Conservation (phyloP, 176 grass and related monocot species). For the Dendrocalamus sinicus region DNA sequence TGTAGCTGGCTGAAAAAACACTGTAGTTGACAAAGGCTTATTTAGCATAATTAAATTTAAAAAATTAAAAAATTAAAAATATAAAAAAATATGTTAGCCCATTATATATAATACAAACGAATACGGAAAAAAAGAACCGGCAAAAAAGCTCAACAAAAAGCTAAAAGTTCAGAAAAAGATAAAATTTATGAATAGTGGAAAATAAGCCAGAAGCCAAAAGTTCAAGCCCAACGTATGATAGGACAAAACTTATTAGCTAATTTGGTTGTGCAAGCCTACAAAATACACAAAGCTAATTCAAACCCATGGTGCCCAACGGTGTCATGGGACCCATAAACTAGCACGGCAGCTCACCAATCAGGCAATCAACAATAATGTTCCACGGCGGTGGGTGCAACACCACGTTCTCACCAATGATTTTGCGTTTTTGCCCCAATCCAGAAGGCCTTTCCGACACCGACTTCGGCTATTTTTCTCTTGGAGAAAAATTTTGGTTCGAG, state of each 20-base stretch:
- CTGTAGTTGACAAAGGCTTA: too few species aligned
- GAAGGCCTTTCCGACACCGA: background rate
- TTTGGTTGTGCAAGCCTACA: conserved; percentile 22
- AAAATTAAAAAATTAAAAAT: too few species aligned
- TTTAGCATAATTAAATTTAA: too few species aligned
- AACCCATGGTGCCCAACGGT: background rate
- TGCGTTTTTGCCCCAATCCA: background rate
- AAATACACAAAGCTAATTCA: background rate
- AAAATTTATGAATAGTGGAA: too few species aligned
- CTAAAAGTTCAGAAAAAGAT: too few species aligned
- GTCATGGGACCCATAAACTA: conserved; percentile 23
- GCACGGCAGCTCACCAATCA: background rate
- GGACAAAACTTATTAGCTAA: background rate
- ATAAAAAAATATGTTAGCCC: too few species aligned
- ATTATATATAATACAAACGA: too few species aligned
- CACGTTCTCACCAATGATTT: conserved; percentile 40
- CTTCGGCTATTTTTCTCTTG: background rate
- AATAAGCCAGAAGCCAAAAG: too few species aligned
- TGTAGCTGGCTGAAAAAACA: too few species aligned
- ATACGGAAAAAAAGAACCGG: too few species aligned
- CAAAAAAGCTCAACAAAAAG: too few species aligned
- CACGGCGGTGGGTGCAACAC: background rate
- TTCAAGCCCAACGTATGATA: too few species aligned
- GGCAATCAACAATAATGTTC: background rate
- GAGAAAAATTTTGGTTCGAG: background rate